Evolutionary conservation across 1,139 yeast genomes (phyloP), one percentile per base, ranked within the genome.

Genomic region (Sugiyamaella neomexicana): DNA sequence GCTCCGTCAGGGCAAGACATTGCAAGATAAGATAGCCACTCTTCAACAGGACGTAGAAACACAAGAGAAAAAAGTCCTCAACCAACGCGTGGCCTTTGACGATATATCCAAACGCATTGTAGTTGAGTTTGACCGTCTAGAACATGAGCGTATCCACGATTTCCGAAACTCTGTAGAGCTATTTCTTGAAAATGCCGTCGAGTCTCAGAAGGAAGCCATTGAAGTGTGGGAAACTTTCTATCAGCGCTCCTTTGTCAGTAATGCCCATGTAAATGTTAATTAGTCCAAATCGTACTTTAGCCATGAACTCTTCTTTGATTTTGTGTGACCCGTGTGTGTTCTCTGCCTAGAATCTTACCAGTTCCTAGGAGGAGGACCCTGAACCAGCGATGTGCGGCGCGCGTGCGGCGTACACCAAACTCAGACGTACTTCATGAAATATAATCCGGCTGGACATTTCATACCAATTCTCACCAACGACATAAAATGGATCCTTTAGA

Each of bases 131-230:
- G 80, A 79, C 20, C 67, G 75, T 39, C 89, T 91, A 68, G 96
- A 89, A 67, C 75, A 76, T 46, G 95, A 85, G 55, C 88, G 86
- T 65, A 80, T 90, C 48, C 83, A 81, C 48, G 99, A 93, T 65
- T 90, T 95, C 71, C 80, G 97, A 65, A 88, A 89, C 65, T 81
- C 91, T 59, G 89, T 93, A 56, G 99, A 93, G 71, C 85, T 91
- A 20, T 91, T 84, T 64, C 79, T 95, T 66, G 99, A 95, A 70
- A 83, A 95, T 56, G 83, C 95, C 23, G 88, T 91, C 50, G 99
- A 93, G 71, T 80, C 93, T 15, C 99, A 93, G 69, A 95, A 93
- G 73, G 97, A 90, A 69, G 84, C 93, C 34, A 93, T 93, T 62
- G 99, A 93, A 71, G 72, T 89, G 32, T 93, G 97, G 95, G 98